phyloP scores from a whole-genome alignment of 192 early-diverging fungal species.

The Coemansia aciculifera region DNA sequence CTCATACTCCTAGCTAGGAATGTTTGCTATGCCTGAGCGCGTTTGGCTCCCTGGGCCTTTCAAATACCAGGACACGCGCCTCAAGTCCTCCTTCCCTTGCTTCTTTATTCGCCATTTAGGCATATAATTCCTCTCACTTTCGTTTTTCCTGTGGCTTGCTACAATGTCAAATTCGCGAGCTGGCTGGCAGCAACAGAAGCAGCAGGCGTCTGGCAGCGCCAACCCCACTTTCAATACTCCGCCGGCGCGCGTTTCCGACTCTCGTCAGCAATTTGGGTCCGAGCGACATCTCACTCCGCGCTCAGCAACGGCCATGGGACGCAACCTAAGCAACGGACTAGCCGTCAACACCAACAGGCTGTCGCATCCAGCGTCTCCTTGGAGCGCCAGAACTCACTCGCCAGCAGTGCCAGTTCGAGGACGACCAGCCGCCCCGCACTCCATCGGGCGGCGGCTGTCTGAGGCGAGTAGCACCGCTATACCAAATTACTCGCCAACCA shows the following conservation, averaged over 20 bases:
- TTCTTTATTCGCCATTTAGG: not conserved
- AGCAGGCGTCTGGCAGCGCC: not conserved
- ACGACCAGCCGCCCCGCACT: not conserved
- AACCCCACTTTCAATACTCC: not conserved
- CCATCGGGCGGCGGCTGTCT: not conserved
- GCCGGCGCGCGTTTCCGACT: not conserved
- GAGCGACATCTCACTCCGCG: conserved; percentile 1
- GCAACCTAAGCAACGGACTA: not conserved
- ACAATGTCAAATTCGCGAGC: conserved; percentile 7
- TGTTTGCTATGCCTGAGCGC: conserved; percentile 5
- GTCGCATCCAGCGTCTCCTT: not conserved
- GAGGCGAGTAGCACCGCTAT: not conserved
- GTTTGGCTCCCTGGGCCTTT: not conserved
- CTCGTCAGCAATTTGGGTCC: not conserved
- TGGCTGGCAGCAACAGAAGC: conserved; percentile 4
- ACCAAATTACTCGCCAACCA: conserved; percentile 3
- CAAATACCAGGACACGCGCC: not conserved
- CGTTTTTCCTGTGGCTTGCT: not conserved
- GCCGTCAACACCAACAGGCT: not conserved
- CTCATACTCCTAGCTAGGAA: not conserved
- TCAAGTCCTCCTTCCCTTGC: not conserved
- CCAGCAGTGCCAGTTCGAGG: conserved; percentile 3
- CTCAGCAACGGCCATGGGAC: not conserved
- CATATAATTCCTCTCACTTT: not conserved
- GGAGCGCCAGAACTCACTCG: not conserved